A percentile compares a stretch with the other conserved stretches of the same genome.
These are phyloP conservation scores for Chalciporus sphaerocephalus DNA, from an alignment of 768 basidiomycete genomes.

Conservation along the genomic window DNA sequence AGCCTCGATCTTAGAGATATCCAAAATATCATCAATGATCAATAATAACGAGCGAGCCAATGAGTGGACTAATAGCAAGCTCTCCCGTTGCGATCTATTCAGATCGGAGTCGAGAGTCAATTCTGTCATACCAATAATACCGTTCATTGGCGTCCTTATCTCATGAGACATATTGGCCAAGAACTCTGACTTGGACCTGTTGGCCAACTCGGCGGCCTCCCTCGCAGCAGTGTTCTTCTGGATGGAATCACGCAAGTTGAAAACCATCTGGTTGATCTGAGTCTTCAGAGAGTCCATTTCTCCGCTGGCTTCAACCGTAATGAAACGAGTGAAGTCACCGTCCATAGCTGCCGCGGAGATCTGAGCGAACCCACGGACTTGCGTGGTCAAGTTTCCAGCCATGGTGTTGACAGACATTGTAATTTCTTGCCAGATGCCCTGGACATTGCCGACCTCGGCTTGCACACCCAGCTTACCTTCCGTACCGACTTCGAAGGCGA, in stretches of 20 bases:
- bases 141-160: conserved; percentile 98
- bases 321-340: conserved; percentile 97
- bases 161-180: conserved; percentile 99
- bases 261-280: conserved; percentile 99
- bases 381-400: conserved; percentile 94
- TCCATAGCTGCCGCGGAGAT: conserved; percentile 98
- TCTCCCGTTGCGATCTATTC: conserved; percentile 91
- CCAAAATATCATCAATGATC: conserved; percentile 99
- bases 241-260: conserved; percentile 91
- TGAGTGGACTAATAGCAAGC: conserved; percentile 90
- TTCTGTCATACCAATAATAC: conserved; percentile 99
- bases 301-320: conserved; percentile 96
- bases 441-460: conserved; percentile 93
- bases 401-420: conserved; percentile 97
- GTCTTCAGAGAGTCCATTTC: conserved; percentile 99
- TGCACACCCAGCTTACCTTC: conserved; percentile 98
- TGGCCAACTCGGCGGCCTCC: conserved; percentile 97
- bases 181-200: conserved; percentile 95
- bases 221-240: conserved; percentile 98
- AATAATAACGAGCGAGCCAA: conserved; percentile 87
- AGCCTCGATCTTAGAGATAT: conserved; percentile 99
- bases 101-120: conserved; percentile 94
- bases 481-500: conserved; percentile 95
- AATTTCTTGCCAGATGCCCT: conserved; percentile 98
- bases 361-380: conserved; percentile 98